Percentiles rank a stretch among this genome's conserved stretches.
phyloP scores from a whole-genome alignment of 2,329 filamentous ascomycete species.

The Diaporthe australafricana region DNA sequence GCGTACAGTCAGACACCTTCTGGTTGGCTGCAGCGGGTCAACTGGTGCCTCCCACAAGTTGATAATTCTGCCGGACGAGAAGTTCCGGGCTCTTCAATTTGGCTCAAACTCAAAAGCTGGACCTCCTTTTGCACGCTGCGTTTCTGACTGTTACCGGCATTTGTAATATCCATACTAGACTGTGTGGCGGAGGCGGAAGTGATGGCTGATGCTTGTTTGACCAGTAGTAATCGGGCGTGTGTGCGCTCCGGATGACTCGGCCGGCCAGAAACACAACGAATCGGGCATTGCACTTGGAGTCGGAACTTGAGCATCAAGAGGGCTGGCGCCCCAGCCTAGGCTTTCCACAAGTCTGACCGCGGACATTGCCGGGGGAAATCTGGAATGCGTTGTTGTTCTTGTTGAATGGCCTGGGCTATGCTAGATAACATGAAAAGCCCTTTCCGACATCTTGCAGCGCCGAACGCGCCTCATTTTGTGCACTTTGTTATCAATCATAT shows the following conservation, averaged over 20 bases:
- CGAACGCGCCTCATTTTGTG: background rate
- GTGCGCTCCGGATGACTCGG: background rate
- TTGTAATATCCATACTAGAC: background rate
- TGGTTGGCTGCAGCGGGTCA: no score
- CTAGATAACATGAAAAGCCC: background rate
- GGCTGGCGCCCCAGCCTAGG: background rate
- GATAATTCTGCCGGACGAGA: no score
- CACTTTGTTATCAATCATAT: conserved; percentile 21
- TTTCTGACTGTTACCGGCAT: background rate
- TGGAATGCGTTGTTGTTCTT: background rate
- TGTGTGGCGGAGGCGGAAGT: background rate
- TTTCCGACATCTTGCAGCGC: conserved; percentile 8
- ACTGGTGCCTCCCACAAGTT: no score
- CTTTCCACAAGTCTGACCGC: background rate
- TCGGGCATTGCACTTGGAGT: background rate
- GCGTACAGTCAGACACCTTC: no score
- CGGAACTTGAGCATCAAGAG: background rate
- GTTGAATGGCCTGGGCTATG: background rate
- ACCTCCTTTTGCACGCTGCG: no score
- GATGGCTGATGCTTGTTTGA: background rate
- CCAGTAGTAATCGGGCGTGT: background rate
- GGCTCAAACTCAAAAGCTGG: no score
- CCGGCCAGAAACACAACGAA: background rate
- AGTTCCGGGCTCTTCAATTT: no score
- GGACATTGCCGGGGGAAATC: background rate